Percentiles rank a stretch among this genome's conserved stretches.
Conservation (phyloP, 2,329 filamentous ascomycete genomes). For the Gyromitra esculenta region DNA sequence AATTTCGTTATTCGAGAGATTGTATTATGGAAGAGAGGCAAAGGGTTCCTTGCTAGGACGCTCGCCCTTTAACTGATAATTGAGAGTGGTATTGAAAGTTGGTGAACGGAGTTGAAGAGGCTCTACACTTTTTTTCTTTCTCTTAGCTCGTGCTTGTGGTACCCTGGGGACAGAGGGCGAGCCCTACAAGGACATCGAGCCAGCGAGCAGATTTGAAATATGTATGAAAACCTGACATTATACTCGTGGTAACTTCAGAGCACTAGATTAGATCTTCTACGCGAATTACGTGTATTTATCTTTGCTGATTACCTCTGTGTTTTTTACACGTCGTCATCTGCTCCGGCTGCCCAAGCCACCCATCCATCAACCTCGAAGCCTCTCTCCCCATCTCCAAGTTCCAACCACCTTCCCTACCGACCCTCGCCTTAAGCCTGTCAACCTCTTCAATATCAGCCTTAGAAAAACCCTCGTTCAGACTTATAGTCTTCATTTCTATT, state of each 20-base stretch:
- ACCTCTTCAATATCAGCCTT: constrained; percentile 27
- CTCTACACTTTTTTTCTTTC: constrained; percentile 34
- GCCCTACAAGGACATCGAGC: constrained; percentile 19
- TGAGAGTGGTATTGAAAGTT: constrained; percentile 54
- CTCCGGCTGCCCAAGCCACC: constrained; percentile 51
- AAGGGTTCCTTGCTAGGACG: constrained; percentile 63
- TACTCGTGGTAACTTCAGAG: background rate
- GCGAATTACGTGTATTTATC: constrained; percentile 30
- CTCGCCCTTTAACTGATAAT: constrained; percentile 60
- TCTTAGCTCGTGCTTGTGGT: background rate
- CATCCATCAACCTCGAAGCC: constrained; percentile 52
- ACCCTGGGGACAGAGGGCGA: constrained; percentile 30
- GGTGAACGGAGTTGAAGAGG: constrained; percentile 43
- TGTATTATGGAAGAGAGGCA: constrained; percentile 50
- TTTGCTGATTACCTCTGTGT: constrained; percentile 12
- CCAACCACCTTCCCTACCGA: constrained; percentile 44
- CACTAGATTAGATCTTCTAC: background rate
- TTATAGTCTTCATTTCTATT: constrained; percentile 12
- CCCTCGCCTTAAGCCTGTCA: constrained; percentile 16
- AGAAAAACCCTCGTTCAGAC: constrained; percentile 35
- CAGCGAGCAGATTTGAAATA: constrained; percentile 30
- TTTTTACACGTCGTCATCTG: constrained; percentile 43
- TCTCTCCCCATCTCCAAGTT: constrained; percentile 53
- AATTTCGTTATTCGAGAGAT: constrained; percentile 1
- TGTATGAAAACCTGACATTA: constrained; percentile 28